Conservation (phyloP, 305 asterid species). For the Fraxinus albicans region DNA sequence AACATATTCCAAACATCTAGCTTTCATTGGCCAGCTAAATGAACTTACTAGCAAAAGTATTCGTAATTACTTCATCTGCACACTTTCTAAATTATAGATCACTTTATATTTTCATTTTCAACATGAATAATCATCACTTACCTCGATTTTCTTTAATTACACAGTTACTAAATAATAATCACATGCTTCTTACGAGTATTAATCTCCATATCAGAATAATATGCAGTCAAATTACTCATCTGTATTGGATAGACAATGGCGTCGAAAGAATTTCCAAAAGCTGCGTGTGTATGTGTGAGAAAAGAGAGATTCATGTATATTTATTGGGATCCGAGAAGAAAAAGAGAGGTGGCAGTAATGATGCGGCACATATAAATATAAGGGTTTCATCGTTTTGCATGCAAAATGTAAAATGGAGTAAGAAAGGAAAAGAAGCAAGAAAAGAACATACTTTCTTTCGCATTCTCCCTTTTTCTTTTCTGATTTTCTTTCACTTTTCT, state of each 20-base stretch:
- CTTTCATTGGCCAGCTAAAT: too few species aligned
- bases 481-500: constrained; percentile 32
- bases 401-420: constrained; percentile 36
- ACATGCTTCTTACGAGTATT: neutral
- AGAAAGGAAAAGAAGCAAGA: constrained; percentile 26
- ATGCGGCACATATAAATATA: neutral
- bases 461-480: constrained; percentile 23
- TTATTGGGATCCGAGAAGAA: constrained; percentile 48
- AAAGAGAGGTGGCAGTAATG: constrained; percentile 29
- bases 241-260: constrained; percentile 1
- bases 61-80: neutral
- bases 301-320: constrained; percentile 18
- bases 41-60: too few species aligned
- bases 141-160: neutral
- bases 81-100: too few species aligned
- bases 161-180: neutral
- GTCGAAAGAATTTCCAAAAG: constrained; percentile 23
- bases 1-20: too few species aligned
- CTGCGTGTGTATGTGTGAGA: neutral
- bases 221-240: neutral
- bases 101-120: too few species aligned
- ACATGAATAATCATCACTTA: neutral
- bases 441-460: neutral
- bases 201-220: neutral
- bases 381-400: constrained; percentile 38